These are phyloP conservation scores for Aspergillus sp. DNA, from an alignment of 2,329 filamentous ascomycete genomes.

Conservation along the genomic window DNA sequence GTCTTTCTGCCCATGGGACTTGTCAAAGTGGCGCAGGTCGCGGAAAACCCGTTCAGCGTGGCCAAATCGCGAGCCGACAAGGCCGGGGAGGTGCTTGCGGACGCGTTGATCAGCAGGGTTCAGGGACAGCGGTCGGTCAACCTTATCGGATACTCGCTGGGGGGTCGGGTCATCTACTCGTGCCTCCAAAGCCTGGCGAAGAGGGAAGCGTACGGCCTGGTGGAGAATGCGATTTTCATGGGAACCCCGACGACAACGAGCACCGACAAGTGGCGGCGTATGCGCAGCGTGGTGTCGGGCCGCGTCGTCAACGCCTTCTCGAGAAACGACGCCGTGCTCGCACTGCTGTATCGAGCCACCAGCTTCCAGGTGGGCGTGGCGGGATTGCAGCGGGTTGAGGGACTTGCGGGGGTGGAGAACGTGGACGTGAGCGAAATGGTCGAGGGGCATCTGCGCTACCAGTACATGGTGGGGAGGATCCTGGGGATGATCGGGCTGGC, in stretches of 20 bases:
- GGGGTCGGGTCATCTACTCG: conserved; percentile 71
- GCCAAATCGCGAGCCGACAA: conserved; percentile 70
- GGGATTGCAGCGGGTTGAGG: conserved; percentile 64
- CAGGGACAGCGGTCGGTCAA: conserved; percentile 76
- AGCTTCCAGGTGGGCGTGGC: conserved; percentile 76
- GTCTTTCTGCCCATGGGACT: conserved; percentile 63
- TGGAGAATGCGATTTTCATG: conserved; percentile 76
- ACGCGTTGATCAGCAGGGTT: conserved; percentile 70
- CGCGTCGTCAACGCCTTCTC: conserved; percentile 82
- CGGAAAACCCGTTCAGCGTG: conserved; percentile 76
- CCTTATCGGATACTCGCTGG: conserved; percentile 71
- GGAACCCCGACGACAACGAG: conserved; percentile 70
- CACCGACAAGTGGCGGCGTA: conserved; percentile 61
- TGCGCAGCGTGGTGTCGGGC: conserved; percentile 70
- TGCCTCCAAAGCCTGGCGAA: conserved; percentile 70
- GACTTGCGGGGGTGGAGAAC: conserved; percentile 48
- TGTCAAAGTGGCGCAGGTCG: conserved; percentile 54
- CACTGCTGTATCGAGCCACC: conserved; percentile 76
- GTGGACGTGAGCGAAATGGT: conserved; percentile 57
- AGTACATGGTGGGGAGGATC: conserved; percentile 56
- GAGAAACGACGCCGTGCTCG: conserved; percentile 77
- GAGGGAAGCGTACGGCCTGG: conserved; percentile 68
- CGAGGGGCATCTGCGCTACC: conserved; percentile 61
- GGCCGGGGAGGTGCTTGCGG: conserved; percentile 68
- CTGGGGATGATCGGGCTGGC: conserved; percentile 61